A percentile compares a stretch with the other conserved stretches of the same genome.
Evolutionary conservation across 2,329 filamentous ascomycete species (phyloP).

Genomic region (Aspergillus fijiensis): DNA sequence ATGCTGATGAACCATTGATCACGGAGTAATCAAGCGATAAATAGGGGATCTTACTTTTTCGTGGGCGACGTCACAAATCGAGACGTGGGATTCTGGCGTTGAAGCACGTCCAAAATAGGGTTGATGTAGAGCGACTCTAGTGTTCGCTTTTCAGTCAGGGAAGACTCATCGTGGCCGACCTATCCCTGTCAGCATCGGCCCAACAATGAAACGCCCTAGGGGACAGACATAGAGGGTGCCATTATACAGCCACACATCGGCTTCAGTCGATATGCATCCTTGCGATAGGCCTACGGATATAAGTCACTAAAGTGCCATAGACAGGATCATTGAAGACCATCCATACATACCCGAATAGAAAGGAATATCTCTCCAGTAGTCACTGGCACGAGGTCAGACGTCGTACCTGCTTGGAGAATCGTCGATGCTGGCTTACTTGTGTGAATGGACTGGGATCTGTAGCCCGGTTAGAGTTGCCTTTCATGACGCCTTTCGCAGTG

Average conservation of each 20-base stretch:
- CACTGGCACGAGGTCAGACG: conserved; percentile 44
- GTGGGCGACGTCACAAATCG: conserved; percentile 50
- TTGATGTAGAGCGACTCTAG: conserved; percentile 60
- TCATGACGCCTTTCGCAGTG: not conserved
- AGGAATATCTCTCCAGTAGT: conserved; percentile 54
- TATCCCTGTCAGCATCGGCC: conserved; percentile 21
- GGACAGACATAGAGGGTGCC: conserved; percentile 52
- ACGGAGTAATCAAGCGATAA: not conserved
- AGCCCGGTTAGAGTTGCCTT: not conserved
- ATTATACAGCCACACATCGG: conserved; percentile 61
- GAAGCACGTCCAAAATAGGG: conserved; percentile 57
- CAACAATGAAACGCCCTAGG: not conserved
- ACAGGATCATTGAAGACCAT: conserved; percentile 13
- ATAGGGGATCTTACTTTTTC: conserved; percentile 44
- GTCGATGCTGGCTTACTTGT: conserved; percentile 33
- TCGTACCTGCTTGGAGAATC: not conserved
- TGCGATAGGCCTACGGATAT: conserved; percentile 50
- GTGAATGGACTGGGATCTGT: conserved; percentile 44
- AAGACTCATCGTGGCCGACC: conserved; percentile 57
- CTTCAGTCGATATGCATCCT: conserved; percentile 59
- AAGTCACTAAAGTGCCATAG: conserved; percentile 13
- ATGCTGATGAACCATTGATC: not conserved
- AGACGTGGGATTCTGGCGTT: conserved; percentile 56
- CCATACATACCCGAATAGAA: conserved; percentile 42
- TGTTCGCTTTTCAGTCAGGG: conserved; percentile 54